These are phyloP conservation scores for Xerocomus brunneocitrinus DNA, from an alignment of 768 basidiomycete genomes.

Conservation along the genomic window DNA sequence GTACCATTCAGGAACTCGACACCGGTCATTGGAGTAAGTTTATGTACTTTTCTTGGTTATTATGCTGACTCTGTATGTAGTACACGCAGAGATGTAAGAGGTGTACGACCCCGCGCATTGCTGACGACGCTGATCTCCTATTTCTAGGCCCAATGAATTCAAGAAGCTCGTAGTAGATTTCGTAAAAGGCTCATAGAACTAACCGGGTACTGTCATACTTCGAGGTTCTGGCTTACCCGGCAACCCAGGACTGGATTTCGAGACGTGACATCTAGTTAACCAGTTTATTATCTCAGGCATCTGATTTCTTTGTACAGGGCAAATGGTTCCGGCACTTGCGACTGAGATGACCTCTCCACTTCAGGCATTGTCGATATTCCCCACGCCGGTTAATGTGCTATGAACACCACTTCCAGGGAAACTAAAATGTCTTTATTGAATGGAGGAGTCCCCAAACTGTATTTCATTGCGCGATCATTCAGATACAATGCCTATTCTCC, in stretches of 20 bases:
- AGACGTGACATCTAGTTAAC: neutral
- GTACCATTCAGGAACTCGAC: too few relatives aligned
- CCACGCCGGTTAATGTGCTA: too few relatives aligned
- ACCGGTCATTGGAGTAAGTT: conserved; percentile 83
- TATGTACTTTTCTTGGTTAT: neutral
- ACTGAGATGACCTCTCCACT: too few relatives aligned
- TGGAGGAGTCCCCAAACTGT: too few relatives aligned
- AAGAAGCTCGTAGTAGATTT: conserved; percentile 34
- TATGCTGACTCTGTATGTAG: conserved; percentile 33
- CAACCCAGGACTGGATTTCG: neutral
- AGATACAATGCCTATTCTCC: too few relatives aligned
- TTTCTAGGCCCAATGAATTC: conserved; percentile 52
- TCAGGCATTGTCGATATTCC: too few relatives aligned
- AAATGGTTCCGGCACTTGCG: neutral
- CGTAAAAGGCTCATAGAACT: conserved; percentile 16
- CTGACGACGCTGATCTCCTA: neutral
- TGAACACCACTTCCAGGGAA: too few relatives aligned
- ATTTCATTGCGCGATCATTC: too few relatives aligned
- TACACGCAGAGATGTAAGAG: conserved; percentile 72
- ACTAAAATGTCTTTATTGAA: too few relatives aligned
- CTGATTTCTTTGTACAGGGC: neutral
- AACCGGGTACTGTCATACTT: neutral
- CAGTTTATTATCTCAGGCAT: neutral
- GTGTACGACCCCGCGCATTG: neutral
- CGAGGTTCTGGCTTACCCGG: neutral